phyloP scores from a whole-genome alignment of 78 protist genomes.

The Dictyostelium citrinum region DNA sequence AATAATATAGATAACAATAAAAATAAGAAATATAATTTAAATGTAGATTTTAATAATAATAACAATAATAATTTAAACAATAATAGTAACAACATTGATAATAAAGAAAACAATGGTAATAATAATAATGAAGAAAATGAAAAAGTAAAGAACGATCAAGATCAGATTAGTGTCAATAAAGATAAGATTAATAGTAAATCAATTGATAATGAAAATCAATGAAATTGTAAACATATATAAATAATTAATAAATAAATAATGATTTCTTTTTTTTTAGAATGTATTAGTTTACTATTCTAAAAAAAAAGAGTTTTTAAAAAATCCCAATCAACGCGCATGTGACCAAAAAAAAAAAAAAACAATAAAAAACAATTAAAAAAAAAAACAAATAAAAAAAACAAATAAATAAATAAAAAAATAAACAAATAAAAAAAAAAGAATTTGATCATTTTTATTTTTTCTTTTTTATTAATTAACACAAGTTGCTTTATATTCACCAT shows the following conservation, averaged over 20 bases:
- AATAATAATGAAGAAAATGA: not conserved
- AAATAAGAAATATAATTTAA: not conserved
- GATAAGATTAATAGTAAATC: not conserved
- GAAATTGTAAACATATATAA: not conserved
- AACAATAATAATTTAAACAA: not conserved
- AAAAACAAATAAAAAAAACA: too few species aligned
- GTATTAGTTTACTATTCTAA: not conserved
- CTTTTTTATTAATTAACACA: not conserved
- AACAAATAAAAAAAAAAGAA: not conserved
- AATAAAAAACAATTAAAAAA: too few species aligned
- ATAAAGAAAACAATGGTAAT: not conserved
- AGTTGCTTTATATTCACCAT: not conserved
- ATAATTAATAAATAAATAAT: not conserved
- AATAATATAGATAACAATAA: not conserved
- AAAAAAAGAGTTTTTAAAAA: not conserved
- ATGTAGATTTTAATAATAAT: not conserved
- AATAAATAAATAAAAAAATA: not conserved
- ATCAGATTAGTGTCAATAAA: not conserved
- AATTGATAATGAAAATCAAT: not conserved
- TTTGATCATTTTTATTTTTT: not conserved
- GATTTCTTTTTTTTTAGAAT: not conserved
- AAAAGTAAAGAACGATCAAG: not conserved
- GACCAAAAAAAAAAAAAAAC: not conserved
- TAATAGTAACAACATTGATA: not conserved
- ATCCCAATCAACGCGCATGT: not conserved